A percentile compares a stretch with the other conserved stretches of the same genome.
phyloP scores from a whole-genome alignment of 2,329 filamentous ascomycete genomes.

The Talaromyces atroroseus region DNA sequence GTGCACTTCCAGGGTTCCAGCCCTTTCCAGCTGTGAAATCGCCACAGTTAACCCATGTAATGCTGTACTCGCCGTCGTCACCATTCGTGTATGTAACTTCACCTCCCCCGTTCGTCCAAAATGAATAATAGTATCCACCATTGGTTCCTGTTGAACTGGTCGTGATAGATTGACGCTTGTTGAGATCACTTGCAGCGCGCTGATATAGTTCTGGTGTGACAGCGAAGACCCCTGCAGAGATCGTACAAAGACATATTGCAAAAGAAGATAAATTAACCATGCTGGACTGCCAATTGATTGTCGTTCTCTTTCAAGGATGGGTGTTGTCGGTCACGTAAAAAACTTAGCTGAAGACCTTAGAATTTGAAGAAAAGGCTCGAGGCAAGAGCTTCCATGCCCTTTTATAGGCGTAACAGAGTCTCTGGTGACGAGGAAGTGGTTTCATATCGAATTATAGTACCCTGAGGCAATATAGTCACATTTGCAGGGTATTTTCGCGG shows the following conservation, averaged over 20 bases:
- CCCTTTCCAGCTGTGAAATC: conserved; percentile 57
- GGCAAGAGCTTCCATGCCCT: not conserved
- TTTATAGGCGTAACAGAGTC: not conserved
- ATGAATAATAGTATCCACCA: conserved; percentile 11
- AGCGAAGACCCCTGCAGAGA: not conserved
- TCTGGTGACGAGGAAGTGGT: not conserved
- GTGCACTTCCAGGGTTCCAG: conserved; percentile 50
- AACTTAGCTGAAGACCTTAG: too few species aligned
- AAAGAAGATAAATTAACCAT: not conserved
- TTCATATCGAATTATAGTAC: not conserved
- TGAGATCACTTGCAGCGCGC: not conserved
- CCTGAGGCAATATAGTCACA: not conserved
- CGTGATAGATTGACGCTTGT: conserved; percentile 6
- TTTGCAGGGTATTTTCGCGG: not conserved
- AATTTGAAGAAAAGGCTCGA: not conserved
- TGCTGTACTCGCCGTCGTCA: conserved; percentile 39
- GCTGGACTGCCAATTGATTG: not conserved
- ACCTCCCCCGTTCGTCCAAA: conserved; percentile 18
- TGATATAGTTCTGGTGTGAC: not conserved
- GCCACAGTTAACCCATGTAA: conserved; percentile 43
- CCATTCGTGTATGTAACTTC: conserved; percentile 45
- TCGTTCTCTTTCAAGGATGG: too few species aligned
- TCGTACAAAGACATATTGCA: not conserved
- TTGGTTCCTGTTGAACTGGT: conserved; percentile 2
- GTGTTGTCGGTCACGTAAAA: too few species aligned